A percentile compares a stretch with the other conserved stretches of the same genome.
phyloP scores from a whole-genome alignment of 164 flowering plant genomes.

The Annona squamosa region DNA sequence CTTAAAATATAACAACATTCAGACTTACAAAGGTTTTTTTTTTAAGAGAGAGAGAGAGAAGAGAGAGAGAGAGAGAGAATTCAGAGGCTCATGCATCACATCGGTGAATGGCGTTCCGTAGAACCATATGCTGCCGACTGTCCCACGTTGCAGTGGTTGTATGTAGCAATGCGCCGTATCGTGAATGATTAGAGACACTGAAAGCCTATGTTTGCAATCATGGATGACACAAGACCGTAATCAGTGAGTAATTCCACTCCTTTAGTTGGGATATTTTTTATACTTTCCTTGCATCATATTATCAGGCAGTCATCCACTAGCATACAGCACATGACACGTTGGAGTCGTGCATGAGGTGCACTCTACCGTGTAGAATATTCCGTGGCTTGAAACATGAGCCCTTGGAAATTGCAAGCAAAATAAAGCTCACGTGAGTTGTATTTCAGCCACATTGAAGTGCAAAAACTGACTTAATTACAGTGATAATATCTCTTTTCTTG shows the following conservation, averaged over 20 bases:
- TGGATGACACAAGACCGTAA: background rate
- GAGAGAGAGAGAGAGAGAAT: too few relatives aligned
- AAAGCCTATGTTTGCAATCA: conserved; percentile 5
- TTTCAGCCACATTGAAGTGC: too few relatives aligned
- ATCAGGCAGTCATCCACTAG: background rate
- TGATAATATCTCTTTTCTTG: too few relatives aligned
- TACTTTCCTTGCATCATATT: background rate
- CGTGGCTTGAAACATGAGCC: too few relatives aligned
- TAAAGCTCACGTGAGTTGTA: too few relatives aligned
- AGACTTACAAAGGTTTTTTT: too few relatives aligned
- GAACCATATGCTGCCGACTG: background rate
- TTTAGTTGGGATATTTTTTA: background rate
- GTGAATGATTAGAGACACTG: conserved; percentile 4
- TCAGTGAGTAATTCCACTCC: background rate
- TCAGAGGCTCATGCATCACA: background rate
- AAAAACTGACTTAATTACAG: too few relatives aligned
- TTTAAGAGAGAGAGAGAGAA: too few relatives aligned
- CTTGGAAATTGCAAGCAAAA: too few relatives aligned
- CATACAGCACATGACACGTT: background rate
- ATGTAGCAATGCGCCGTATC: background rate
- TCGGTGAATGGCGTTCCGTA: background rate
- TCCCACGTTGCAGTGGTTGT: background rate
- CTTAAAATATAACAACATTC: too few relatives aligned
- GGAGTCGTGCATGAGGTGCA: background rate
- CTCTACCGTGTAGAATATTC: background rate